Percentiles rank a stretch among this genome's conserved stretches.
These are phyloP conservation scores for Cicer chorassanicum DNA, from an alignment of 306 rosid species.

Conservation along the genomic window DNA sequence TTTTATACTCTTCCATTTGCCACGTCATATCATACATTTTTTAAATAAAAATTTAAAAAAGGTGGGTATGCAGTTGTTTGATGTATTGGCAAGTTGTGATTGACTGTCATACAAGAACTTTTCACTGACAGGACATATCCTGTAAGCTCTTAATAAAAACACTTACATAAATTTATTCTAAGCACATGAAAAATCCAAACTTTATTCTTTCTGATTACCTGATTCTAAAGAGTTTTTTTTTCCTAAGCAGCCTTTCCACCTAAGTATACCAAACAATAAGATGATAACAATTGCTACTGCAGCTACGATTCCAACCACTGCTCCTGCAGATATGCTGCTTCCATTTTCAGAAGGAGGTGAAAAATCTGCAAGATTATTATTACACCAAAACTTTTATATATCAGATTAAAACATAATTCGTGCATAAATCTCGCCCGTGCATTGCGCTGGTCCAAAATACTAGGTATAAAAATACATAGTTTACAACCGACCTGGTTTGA, in stretches of 20 bases:
- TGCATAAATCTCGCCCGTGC: too few relatives aligned
- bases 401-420: too few relatives aligned
- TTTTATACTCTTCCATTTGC: too few relatives aligned
- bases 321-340: slow-evolving; percentile 8
- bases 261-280: slow-evolving; percentile 13
- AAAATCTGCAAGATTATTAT: slow-evolving; percentile 16
- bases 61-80: too few relatives aligned
- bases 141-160: background rate
- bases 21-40: too few relatives aligned
- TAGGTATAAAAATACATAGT: background rate
- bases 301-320: slow-evolving; percentile 49
- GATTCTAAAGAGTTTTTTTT: slow-evolving; percentile 30
- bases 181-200: background rate
- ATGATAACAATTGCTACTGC: slow-evolving; percentile 29
- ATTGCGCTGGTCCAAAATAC: too few relatives aligned
- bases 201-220: slow-evolving; percentile 28
- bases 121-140: too few relatives aligned
- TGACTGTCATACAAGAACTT: too few relatives aligned
- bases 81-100: too few relatives aligned
- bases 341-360: slow-evolving; percentile 28
- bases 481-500: background rate
- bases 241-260: slow-evolving; percentile 42
- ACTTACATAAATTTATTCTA: background rate
- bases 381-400: too few relatives aligned
- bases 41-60: too few relatives aligned